Evolutionary conservation across 139 green algal genomes (phyloP).

Genomic region (Chlamydomonas sp.): DNA sequence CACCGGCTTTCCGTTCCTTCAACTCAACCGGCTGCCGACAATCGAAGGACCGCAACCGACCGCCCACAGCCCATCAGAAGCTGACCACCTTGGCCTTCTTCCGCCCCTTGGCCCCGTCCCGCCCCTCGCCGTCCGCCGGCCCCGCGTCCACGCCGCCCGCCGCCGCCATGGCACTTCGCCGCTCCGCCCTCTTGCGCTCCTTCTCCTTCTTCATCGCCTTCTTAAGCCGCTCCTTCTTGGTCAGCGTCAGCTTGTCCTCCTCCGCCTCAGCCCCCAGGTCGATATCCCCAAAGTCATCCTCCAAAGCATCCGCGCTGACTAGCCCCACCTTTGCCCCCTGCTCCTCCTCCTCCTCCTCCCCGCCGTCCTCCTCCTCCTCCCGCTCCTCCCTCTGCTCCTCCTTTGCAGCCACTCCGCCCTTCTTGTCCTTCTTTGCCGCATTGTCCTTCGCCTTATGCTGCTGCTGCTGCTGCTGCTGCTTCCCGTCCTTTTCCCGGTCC

Average conservation of each 20-base stretch:
- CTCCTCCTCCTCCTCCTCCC: not conserved
- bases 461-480: no score
- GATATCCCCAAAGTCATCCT: constrained; percentile 38
- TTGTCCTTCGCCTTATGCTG: not conserved
- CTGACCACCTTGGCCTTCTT: constrained; percentile 31
- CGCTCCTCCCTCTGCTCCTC: not conserved
- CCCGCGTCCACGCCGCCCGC: not conserved
- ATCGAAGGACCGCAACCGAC: not conserved
- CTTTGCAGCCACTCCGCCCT: not conserved
- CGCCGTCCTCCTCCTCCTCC: not conserved
- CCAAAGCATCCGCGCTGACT: constrained; percentile 15
- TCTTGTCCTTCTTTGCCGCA: not conserved
- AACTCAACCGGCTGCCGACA: not conserved
- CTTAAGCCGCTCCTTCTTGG: constrained; percentile 33
- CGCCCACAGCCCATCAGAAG: not conserved
- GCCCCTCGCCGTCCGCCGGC: not conserved
- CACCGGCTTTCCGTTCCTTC: no score
- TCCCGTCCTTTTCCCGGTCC: no score
- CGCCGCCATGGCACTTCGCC: not conserved
- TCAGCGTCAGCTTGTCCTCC: constrained; percentile 39
- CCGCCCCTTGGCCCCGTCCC: not conserved
- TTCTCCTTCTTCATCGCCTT: constrained; percentile 3
- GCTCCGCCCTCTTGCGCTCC: constrained; percentile 5
- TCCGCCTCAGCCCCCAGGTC: constrained; percentile 26
- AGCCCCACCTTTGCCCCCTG: not conserved